Base-by-base conservation (phyloP, 2,329 filamentous ascomycete species). In the Ophiostoma ips region DNA sequence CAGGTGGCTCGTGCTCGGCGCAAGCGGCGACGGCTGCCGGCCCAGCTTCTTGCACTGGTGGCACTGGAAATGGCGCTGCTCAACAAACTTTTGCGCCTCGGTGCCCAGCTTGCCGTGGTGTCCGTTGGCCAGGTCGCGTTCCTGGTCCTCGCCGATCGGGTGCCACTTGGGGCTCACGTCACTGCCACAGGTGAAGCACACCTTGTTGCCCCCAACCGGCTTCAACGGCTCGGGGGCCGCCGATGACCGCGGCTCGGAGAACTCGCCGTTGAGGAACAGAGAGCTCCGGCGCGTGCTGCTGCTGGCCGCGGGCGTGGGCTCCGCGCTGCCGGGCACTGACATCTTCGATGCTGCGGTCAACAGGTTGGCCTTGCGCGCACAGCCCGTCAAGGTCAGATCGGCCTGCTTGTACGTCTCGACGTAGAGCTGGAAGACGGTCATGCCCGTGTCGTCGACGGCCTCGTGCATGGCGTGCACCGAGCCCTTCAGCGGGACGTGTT, bases 361-460 rank as follows among this genome's bases (percentile, higher is more conserved):
- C 38, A 92, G 75, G 52, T 87, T 92, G 19, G 92, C 90, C 66
- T 95, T 95, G 50, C 92, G 83, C 19, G 92, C 87, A 16, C 90
- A 95, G 28, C 92, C 92, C 2, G 89, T 95, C 58, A 95, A 69
- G 3, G 85, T 79, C 37, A 90, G 75, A 62, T 98, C 92, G 9
- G 92, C 90, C 66, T 96, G 90, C 65, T 98, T 98, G 71, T 87
- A 95, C 52, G 83, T 88, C 57, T 83, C 83, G 41, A 84, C 86
- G 62, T 85, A 98, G 24, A 94, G 72, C 63, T 95, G 88, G 46
- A 98, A 68, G 10, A 86, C 87, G 58, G 82, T 94, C 49, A 80
- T 66, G n/a, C 80, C 80, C n/a, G 72, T 71, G 18, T 83, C 79
- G 50, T 83, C 79, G 11, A 84, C 80, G 19, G 77, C 63, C 56